phyloP scores from a whole-genome alignment of 2,329 filamentous ascomycete genomes.

The Botrytis medusae region DNA sequence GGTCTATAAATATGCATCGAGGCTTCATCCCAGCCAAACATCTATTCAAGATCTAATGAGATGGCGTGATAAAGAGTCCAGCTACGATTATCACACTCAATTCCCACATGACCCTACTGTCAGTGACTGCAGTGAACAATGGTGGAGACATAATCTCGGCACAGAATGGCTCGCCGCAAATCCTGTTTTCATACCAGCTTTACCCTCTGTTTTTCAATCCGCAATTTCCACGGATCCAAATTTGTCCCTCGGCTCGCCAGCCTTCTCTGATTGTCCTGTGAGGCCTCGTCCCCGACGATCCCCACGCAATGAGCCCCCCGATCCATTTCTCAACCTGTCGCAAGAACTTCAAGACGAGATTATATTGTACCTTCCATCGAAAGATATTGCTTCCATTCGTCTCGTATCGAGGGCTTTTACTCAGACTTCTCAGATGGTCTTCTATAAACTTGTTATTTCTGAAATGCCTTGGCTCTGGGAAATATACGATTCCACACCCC shows the following conservation, averaged over 20 bases:
- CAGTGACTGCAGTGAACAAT: conserved; percentile 3
- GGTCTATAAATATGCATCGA: conserved; percentile 23
- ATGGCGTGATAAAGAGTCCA: conserved; percentile 20
- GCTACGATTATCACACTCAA: neutral
- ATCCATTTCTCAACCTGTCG: conserved; percentile 30
- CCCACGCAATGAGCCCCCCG: neutral
- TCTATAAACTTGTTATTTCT: conserved; percentile 26
- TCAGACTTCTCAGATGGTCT: conserved; percentile 32
- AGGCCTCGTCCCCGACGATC: neutral
- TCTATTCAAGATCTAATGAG: conserved; percentile 24
- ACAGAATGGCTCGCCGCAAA: conserved; percentile 34
- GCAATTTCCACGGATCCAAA: conserved; percentile 5
- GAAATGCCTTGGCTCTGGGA: conserved; percentile 39
- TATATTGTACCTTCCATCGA: conserved; percentile 27
- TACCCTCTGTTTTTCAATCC: conserved; percentile 26
- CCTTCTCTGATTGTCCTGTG: neutral
- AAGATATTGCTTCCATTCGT: conserved; percentile 32
- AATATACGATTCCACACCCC: conserved; percentile 2
- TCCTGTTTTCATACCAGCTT: conserved; percentile 32
- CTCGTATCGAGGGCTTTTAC: conserved; percentile 31
- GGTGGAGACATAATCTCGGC: conserved; percentile 26
- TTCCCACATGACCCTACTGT: conserved; percentile 20
- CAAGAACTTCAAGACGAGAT: conserved; percentile 30
- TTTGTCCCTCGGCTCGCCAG: conserved; percentile 3
- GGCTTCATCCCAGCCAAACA: conserved; percentile 2